Conservation (phyloP, 73 alveolate species). For the Paramecium caudatum region DNA sequence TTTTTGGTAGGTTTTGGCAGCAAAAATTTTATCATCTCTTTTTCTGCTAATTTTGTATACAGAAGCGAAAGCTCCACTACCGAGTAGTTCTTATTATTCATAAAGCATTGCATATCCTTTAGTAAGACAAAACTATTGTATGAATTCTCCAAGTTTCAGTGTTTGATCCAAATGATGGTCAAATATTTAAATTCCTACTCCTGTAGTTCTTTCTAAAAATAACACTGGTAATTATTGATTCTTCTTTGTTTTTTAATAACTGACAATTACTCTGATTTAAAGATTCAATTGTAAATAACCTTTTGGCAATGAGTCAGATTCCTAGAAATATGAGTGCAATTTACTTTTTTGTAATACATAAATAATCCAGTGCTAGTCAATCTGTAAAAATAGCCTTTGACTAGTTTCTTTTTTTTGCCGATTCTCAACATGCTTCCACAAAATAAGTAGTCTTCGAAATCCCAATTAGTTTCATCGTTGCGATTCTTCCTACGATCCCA, state of each 20-base stretch:
- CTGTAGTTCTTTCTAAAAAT: slow-evolving; percentile 7
- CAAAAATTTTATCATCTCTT: slow-evolving; percentile 45
- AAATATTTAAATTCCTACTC: slow-evolving; percentile 37
- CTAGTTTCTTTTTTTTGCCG: slow-evolving; percentile 37
- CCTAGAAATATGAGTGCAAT: not conserved
- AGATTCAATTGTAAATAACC: slow-evolving; percentile 37
- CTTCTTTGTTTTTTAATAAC: slow-evolving; percentile 41
- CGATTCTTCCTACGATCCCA: slow-evolving; percentile 8
- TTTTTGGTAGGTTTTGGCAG: slow-evolving; percentile 38
- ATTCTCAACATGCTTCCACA: slow-evolving; percentile 41
- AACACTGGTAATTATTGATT: slow-evolving; percentile 42
- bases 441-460: slow-evolving; percentile 26
- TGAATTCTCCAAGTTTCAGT: slow-evolving; percentile 14
- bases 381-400: slow-evolving; percentile 55
- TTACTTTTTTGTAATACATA: slow-evolving; percentile 54
- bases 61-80: slow-evolving; percentile 57
- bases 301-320: slow-evolving; percentile 48
- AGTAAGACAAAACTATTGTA: slow-evolving; percentile 33
- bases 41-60: slow-evolving; percentile 47
- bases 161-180: slow-evolving; percentile 48
- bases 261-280: not conserved
- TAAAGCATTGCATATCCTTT: slow-evolving; percentile 18
- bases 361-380: not conserved
- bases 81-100: not conserved
- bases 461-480: slow-evolving; percentile 33